Percentiles rank a stretch among this genome's conserved stretches.
Conservation (phyloP, 345 rosid species). For the Bruguiera gymnorhiza region DNA sequence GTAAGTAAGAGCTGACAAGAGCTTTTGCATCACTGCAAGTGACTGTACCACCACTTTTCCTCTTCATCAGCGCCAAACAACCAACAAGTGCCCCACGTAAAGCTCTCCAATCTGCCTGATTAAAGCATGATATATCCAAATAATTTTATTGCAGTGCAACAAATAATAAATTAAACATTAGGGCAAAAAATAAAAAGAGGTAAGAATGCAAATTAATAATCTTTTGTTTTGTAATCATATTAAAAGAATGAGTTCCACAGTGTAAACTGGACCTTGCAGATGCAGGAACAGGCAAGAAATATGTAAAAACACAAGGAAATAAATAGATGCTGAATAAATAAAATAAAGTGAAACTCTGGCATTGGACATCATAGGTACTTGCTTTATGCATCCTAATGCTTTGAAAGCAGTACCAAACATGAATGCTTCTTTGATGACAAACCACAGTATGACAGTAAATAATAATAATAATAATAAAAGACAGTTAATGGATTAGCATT, state of each 20-base stretch:
- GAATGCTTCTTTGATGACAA: background rate
- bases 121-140: conserved; percentile 28
- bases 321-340: too few relatives aligned
- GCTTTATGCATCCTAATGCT: too few relatives aligned
- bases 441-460: background rate
- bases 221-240: too few relatives aligned
- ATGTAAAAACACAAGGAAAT: background rate
- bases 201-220: background rate
- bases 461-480: background rate
- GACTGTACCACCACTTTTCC: conserved; percentile 55
- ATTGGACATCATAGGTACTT: background rate
- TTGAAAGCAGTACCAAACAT: too few relatives aligned
- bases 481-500: background rate
- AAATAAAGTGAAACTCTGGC: too few relatives aligned
- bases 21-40: conserved; percentile 53
- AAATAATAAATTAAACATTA: background rate
- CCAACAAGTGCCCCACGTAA: conserved; percentile 85
- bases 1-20: conserved; percentile 48
- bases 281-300: background rate
- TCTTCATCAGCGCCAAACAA: conserved; percentile 75
- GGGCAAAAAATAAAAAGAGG: background rate
- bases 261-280: background rate
- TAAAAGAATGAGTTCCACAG: background rate
- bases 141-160: conserved; percentile 3
- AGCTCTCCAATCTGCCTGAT: conserved; percentile 94